Evolutionary conservation across 2,329 filamentous ascomycete genomes (phyloP), one percentile per base, ranked within the genome.

Genomic region (Ilyonectria mors-panacis): DNA sequence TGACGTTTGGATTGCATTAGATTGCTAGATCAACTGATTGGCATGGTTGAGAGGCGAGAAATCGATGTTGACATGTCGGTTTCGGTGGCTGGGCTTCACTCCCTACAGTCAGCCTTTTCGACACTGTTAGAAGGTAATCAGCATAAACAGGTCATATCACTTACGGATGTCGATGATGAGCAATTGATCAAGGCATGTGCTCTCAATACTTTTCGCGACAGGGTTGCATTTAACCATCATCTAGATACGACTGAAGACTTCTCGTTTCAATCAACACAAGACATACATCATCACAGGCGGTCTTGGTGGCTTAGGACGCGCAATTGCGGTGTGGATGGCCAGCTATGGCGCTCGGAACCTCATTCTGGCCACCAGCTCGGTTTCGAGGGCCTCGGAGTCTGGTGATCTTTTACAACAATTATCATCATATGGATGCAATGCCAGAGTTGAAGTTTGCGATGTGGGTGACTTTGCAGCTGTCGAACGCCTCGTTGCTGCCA

Each of bases 231-330:
- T 71, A 28, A 72, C 54, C 7, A 45, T 58, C 2, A 35, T 60
- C 26, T 17, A 73, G 70, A 65, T 42, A 59, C 70, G 66, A 5
- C 70, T 70, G 1, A 73, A 71, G 47, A 71, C 70, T 6, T 69
- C 66, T 19, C 12, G 17, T 15, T 73, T 73, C 61, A 56, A 64
- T 12, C 10, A 23, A 4, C 35, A 63, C 58, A 73, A 74, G 59
- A 73, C 71, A 37, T 73, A 73, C 44, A 74, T 73, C 50, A 73
- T 74, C 23, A 74, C 72, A 44, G 72, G 72, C 0, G 72, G 72
- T 21, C 72, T 74, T 28, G 72, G 72, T 58, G 72, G 72, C 8
- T 55, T 74, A 3, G 72, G 72, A 15, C 72, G 72, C 6, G 70
- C 72, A 4, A 71, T 74, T 19, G 72, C 72, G 3, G 61, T 74